phyloP scores from a whole-genome alignment of 345 rosid species.

The Geranium brycei region DNA sequence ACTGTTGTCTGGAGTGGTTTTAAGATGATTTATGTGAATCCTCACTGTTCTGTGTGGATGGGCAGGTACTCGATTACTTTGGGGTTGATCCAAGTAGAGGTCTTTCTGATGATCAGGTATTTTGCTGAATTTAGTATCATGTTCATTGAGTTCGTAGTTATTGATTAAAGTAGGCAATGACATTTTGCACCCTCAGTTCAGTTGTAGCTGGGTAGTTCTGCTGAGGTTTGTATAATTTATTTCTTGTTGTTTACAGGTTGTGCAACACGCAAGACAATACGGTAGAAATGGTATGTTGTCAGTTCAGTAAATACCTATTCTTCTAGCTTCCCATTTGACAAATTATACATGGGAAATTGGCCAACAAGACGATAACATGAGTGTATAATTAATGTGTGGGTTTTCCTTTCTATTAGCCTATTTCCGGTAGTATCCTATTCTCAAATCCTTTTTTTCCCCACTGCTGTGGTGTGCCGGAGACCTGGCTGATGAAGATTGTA shows the following conservation, averaged over 20 bases:
- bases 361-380: not conserved
- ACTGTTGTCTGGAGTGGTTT: too few relatives aligned
- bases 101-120: constrained; percentile 80
- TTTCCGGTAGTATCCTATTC: not conserved
- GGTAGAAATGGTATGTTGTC: constrained; percentile 61
- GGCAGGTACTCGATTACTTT: constrained; percentile 79
- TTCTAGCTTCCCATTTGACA: not conserved
- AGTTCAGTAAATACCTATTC: not conserved
- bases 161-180: not conserved
- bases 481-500: not conserved
- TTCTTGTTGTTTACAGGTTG: constrained; percentile 37
- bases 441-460: not conserved
- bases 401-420: too few relatives aligned
- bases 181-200: not conserved
- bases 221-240: not conserved
- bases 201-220: not conserved
- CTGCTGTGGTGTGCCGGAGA: too few relatives aligned
- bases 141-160: not conserved
- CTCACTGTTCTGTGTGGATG: constrained; percentile 9
- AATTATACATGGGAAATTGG: not conserved
- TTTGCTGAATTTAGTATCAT: constrained; percentile 1
- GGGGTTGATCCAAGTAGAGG: constrained; percentile 67
- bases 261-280: constrained; percentile 38
- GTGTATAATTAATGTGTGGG: too few relatives aligned
- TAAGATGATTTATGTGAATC: not conserved